phyloP scores from a whole-genome alignment of 257 asterid species.

The Fraxinus cuspidata region DNA sequence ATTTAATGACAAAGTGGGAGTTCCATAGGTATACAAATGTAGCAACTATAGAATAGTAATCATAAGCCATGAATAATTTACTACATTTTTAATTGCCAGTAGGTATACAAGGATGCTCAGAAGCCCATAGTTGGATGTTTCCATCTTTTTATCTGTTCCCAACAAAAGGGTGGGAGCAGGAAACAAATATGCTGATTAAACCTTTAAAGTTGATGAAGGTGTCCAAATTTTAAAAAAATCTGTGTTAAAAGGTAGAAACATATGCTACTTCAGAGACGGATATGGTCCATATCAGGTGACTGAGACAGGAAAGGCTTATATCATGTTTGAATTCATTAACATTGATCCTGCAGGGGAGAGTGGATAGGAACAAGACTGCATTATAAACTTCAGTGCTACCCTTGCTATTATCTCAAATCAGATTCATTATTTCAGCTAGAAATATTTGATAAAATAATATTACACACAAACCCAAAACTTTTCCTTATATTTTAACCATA shows the following conservation, averaged over 20 bases:
- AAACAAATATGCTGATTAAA: not conserved
- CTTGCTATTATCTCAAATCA: no score
- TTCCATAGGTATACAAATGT: no score
- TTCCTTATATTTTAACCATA: no score
- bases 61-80: not conserved
- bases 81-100: not conserved
- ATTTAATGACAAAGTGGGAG: not conserved
- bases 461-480: no score
- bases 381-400: no score
- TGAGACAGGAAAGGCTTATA: not conserved
- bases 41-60: not conserved
- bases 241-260: not conserved
- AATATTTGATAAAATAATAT: no score
- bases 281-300: not conserved
- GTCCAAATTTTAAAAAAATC: no score
- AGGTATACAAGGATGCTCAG: not conserved
- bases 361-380: no score
- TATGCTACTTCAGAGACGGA: not conserved
- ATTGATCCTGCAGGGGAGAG: no score
- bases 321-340: no score
- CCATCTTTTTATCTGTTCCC: not conserved
- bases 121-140: not conserved
- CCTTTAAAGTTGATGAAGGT: not conserved
- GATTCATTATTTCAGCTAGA: no score
- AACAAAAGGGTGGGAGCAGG: not conserved